Conservation (phyloP, 345 rosid species). For the Nephelium lappaceum region DNA sequence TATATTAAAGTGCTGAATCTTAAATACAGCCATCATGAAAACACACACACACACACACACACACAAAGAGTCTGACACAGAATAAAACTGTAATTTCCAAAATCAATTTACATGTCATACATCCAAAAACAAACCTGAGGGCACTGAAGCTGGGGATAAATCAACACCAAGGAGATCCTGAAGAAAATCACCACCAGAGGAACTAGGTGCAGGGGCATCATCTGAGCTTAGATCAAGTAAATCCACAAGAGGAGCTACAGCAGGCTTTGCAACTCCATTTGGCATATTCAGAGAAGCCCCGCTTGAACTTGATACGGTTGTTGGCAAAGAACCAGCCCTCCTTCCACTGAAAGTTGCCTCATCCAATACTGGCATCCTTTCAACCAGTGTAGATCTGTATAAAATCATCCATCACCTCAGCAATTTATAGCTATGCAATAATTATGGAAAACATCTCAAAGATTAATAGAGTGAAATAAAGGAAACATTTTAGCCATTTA, state of each 20-base stretch:
- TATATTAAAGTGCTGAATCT: background rate
- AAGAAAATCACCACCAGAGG: conserved; percentile 87
- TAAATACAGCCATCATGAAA: conserved; percentile 1
- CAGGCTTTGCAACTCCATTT: conserved; percentile 77
- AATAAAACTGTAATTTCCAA: conserved; percentile 4
- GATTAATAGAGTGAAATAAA: conserved; percentile 13
- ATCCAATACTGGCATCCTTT: conserved; percentile 98
- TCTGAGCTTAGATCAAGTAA: conserved; percentile 85
- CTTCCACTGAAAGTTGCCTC: conserved; percentile 90
- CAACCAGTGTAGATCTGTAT: conserved; percentile 83
- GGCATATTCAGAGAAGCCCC: conserved; percentile 74
- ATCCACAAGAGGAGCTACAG: conserved; percentile 81
- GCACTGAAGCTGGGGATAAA: conserved; percentile 53
- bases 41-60: background rate
- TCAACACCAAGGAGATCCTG: conserved; percentile 93
- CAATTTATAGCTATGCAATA: conserved; percentile 18
- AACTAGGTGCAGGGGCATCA: conserved; percentile 71
- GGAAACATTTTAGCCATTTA: conserved; percentile 25
- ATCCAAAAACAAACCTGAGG: conserved; percentile 59
- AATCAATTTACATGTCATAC: background rate
- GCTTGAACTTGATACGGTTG: conserved; percentile 62
- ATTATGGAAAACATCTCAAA: conserved; percentile 7
- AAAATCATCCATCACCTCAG: conserved; percentile 35
- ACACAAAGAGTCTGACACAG: background rate
- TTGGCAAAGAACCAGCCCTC: conserved; percentile 79